Base-by-base conservation (phyloP, 2,329 filamentous ascomycete genomes). In the Amauroascus niger region DNA sequence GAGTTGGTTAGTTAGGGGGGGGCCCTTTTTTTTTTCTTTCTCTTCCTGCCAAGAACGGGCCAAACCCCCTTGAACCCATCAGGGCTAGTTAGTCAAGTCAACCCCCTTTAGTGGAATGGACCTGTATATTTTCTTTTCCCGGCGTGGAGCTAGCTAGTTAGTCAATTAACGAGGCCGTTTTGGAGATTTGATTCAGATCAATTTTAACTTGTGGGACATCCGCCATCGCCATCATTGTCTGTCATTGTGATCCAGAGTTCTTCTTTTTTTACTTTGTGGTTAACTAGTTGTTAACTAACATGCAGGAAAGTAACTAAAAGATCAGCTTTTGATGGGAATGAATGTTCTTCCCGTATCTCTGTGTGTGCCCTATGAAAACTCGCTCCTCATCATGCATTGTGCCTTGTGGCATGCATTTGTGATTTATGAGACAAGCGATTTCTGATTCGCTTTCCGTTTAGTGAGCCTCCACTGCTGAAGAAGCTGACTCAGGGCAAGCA, bases 361-460 rank as follows among this genome's bases (percentile, higher is more conserved):
- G 16, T 49, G 35, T 41, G 47, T 41, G 47, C 35, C 47, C 48
- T 50, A 50, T 41, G 22, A 33, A n/a, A 11, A 30, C 18, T 32
- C n/a, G 6, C 37, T 32, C n/a, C 16, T 4, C 35, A 8, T 35
- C 18, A 24, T 48, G 45, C 45, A 48, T 37, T 24, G 45, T 41
- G 35, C 48, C 16, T 43, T 16, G 48, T 41, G 24, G 32, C 48
- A 44, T 51, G 49, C 39, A 30, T n/a, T 9, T 45, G 41, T 45
- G 41, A 51, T 51, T 44, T 43, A 39, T 44, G 49, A 51, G 49
- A 51, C 49, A 44, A 16, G 49, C 28, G 28, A 20, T 33, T 28
- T 37, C 18, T 16, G 46, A 30, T 30, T 18, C 13, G 13, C 11
- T 30, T 45, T 13, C 13, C n/a, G n/a, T n/a, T n/a, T n/a, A n/a